Percentiles rank a stretch among this genome's conserved stretches.
phyloP scores from a whole-genome alignment of 2,329 filamentous ascomycete genomes.

The Truncatella angustata region DNA sequence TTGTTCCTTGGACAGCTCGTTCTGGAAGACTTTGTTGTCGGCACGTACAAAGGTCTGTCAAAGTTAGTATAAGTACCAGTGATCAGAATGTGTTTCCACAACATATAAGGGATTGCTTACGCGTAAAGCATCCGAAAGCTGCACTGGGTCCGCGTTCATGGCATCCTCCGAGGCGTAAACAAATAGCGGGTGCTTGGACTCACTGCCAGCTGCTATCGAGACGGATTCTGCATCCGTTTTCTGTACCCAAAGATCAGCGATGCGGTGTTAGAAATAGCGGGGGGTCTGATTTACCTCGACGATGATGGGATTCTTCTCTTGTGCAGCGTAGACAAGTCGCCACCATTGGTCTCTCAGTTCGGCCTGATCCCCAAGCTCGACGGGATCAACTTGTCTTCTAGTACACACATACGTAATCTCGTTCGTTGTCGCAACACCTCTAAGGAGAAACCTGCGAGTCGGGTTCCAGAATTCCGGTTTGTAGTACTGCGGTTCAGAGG shows the following conservation, averaged over 20 bases:
- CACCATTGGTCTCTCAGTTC: constrained; percentile 51
- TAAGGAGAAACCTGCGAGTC: constrained; percentile 44
- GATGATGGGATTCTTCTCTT: constrained; percentile 40
- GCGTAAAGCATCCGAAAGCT: constrained; percentile 38
- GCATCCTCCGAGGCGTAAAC: constrained; percentile 55
- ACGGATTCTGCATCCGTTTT: constrained; percentile 46
- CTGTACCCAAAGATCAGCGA: constrained; percentile 27
- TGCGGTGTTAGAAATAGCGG: too few species aligned
- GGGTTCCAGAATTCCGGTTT: constrained; percentile 36
- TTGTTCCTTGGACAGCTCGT: constrained; percentile 44
- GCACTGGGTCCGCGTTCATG: constrained; percentile 30
- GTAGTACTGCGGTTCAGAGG: constrained; percentile 20
- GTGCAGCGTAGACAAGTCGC: constrained; percentile 44
- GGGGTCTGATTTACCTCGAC: constrained; percentile 41
- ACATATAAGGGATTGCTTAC: constrained; percentile 22
- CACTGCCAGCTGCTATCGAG: constrained; percentile 43
- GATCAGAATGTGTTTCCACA: constrained; percentile 7
- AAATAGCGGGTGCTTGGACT: constrained; percentile 46
- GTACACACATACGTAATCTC: constrained; percentile 51
- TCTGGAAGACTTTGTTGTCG: constrained; percentile 52
- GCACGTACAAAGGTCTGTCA: constrained; percentile 46
- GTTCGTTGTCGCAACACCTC: constrained; percentile 47
- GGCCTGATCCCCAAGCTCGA: constrained; percentile 36
- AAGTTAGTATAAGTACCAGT: constrained; percentile 17
- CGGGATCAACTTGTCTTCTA: constrained; percentile 38